Conservation (phyloP, 1,284 basidiomycete species). For the Papiliotrema nemorosa region DNA sequence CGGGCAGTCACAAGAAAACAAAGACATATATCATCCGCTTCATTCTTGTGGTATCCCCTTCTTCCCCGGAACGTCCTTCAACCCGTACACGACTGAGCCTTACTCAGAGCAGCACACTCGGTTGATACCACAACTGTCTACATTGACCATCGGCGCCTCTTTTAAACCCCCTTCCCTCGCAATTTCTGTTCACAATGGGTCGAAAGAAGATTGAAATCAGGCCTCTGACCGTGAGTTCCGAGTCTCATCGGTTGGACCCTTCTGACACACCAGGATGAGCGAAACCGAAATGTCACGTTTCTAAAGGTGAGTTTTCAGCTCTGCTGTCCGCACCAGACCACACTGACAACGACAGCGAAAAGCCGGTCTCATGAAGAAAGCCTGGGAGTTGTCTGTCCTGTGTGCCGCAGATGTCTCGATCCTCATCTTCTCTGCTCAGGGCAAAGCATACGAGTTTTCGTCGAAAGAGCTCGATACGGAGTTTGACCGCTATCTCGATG, state of each 20-base stretch:
- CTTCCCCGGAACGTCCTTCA: too few relatives aligned
- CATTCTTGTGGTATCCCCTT: too few relatives aligned
- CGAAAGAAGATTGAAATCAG: constrained; percentile 51
- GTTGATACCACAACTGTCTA: too few relatives aligned
- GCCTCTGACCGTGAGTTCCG: constrained; percentile 39
- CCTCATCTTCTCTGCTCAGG: constrained; percentile 43
- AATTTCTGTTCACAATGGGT: too few relatives aligned
- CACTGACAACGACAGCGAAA: constrained; percentile 33
- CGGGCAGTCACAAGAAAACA: too few relatives aligned
- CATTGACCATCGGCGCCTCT: too few relatives aligned
- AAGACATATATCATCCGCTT: too few relatives aligned
- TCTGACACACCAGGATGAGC: constrained; percentile 38
- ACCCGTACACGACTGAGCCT: too few relatives aligned
- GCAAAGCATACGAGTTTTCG: constrained; percentile 49
- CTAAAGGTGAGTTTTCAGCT: constrained; percentile 30
- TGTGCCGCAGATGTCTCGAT: constrained; percentile 49
- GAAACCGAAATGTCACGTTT: constrained; percentile 49
- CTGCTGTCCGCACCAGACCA: neutral
- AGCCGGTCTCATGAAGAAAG: constrained; percentile 50
- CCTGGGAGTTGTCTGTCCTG: constrained; percentile 49
- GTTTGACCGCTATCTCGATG: constrained; percentile 46
- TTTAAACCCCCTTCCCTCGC: too few relatives aligned
- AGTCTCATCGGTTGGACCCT: too few relatives aligned
- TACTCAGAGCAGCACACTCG: too few relatives aligned
- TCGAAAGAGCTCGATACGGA: constrained; percentile 42